A percentile compares a stretch with the other conserved stretches of the same genome.
Evolutionary conservation across 768 basidiomycete genomes (phyloP).

Genomic region (Naganishia kalamii): DNA sequence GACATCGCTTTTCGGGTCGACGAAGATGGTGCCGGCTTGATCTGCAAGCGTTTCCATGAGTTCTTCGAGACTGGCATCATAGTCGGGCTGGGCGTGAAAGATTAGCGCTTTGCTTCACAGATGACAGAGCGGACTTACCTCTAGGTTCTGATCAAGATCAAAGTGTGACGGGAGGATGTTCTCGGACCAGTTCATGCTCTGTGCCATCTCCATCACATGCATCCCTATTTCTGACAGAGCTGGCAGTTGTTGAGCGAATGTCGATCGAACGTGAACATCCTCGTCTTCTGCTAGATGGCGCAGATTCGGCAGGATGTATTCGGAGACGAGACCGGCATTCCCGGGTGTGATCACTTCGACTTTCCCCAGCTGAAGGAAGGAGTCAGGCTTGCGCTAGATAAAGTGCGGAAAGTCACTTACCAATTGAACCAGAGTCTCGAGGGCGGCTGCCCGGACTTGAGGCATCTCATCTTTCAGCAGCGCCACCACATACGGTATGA

Average conservation of each 20-base stretch:
- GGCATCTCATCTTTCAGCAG: slow-evolving; percentile 79
- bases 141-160: slow-evolving; percentile 14
- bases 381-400: neutral
- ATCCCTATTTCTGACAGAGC: slow-evolving; percentile 78
- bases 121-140: neutral
- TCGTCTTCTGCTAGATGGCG: slow-evolving; percentile 73
- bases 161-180: slow-evolving; percentile 54
- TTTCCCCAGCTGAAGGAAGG: slow-evolving; percentile 37
- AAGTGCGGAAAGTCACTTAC: slow-evolving; percentile 51
- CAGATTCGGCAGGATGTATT: slow-evolving; percentile 90
- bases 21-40: slow-evolving; percentile 73
- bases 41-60: slow-evolving; percentile 79
- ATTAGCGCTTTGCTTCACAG: slow-evolving; percentile 6
- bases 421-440: slow-evolving; percentile 73
- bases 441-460: slow-evolving; percentile 68
- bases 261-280: slow-evolving; percentile 71
- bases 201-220: slow-evolving; percentile 85
- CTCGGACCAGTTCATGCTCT: slow-evolving; percentile 79
- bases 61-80: slow-evolving; percentile 78
- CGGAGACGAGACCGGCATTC: slow-evolving; percentile 68
- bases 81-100: slow-evolving; percentile 63
- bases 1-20: slow-evolving; percentile 81
- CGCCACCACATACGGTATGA: slow-evolving; percentile 86
- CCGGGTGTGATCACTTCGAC: slow-evolving; percentile 44
- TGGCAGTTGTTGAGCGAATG: slow-evolving; percentile 78